Conservation (phyloP, 768 basidiomycete species). For the Tylopilus vinaceipallidus region DNA sequence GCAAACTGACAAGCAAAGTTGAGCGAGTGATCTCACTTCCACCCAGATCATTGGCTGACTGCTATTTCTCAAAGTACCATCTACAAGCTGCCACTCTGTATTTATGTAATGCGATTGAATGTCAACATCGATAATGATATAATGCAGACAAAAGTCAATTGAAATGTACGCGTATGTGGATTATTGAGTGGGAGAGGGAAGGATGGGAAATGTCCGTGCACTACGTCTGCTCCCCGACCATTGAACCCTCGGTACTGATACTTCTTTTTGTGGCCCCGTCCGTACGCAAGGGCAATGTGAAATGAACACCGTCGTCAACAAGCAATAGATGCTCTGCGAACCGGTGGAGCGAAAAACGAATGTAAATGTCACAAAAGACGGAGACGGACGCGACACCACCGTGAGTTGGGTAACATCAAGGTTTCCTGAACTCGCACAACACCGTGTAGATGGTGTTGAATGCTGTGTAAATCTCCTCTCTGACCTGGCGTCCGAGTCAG, state of each 20-base stretch:
- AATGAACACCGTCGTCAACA: conserved; percentile 3
- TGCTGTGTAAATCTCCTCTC: conserved; percentile 99
- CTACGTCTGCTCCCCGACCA: conserved; percentile 36
- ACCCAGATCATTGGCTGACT: no score
- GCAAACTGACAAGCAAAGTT: no score
- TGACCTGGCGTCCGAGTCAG: conserved; percentile 58
- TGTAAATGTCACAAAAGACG: background rate
- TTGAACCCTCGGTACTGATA: conserved; percentile 28
- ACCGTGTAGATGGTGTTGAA: conserved; percentile 99
- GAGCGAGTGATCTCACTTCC: no score
- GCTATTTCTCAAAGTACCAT: background rate
- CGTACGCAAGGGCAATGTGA: background rate
- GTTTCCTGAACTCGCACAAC: conserved; percentile 92
- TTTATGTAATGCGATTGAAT: conserved; percentile 13
- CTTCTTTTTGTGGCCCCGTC: conserved; percentile 12
- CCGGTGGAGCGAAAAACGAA: no score
- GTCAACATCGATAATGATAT: conserved; percentile 28
- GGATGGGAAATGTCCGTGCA: conserved; percentile 35
- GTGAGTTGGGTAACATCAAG: conserved; percentile 33
- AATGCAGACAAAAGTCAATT: conserved; percentile 23
- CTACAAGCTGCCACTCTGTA: no score
- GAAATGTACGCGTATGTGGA: conserved; percentile 22
- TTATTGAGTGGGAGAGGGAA: conserved; percentile 29
- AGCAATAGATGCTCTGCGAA: background rate
- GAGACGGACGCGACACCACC: background rate